Base-by-base conservation (phyloP, 2,329 filamentous ascomycete genomes). In the Fusarium paranaense region DNA sequence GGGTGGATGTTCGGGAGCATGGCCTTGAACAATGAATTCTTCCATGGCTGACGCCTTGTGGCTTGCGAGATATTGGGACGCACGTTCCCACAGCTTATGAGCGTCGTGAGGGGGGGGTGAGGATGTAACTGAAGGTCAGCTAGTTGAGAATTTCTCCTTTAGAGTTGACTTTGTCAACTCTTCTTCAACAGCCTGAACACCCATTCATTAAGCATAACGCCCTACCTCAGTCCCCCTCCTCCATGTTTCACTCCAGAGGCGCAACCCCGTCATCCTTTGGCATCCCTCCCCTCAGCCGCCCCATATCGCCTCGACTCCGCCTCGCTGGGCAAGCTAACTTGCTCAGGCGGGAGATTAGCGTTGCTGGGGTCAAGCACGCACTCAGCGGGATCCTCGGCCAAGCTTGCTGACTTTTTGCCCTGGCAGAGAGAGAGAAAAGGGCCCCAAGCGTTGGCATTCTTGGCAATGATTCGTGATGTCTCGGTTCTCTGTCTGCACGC, bases 301-400 rank as follows among this genome's bases (percentile, higher is more conserved):
- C 62, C 50, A 35, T 59, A 27, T 63, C 57, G 57, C 40, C 52
- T 58, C 52, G 45, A 47, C 68, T 65, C 62, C 45, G 67, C 64
- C 70, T 62, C 63, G 30, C 67, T 64, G 54, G 63, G 64, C 67
- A 70, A 37, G 58, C 68, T 70, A 72, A 70, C 61, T 61, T 45
- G 64, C 64, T 58, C 35, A 52, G 45, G 62, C 45, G 67, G 20
- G 57, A 67, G 64, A 70, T 67, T 70, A 70, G 67, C 63, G 40
- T 66, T 59, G 45, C 47, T 50, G 22, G 32, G 57, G 59, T 33
- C 7, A 14, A 35, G 11, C 42, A 35, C 30, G 11, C 25, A 18
- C 18, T 58, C 20, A 35, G 54, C 54, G 30, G 54, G 20, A 27
- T 58, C 54, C 33, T 25, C 32, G 33, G 54, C 32, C n/a, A 47